phyloP scores from a whole-genome alignment of 148 eudicot species.

The Limonium bicolor region DNA sequence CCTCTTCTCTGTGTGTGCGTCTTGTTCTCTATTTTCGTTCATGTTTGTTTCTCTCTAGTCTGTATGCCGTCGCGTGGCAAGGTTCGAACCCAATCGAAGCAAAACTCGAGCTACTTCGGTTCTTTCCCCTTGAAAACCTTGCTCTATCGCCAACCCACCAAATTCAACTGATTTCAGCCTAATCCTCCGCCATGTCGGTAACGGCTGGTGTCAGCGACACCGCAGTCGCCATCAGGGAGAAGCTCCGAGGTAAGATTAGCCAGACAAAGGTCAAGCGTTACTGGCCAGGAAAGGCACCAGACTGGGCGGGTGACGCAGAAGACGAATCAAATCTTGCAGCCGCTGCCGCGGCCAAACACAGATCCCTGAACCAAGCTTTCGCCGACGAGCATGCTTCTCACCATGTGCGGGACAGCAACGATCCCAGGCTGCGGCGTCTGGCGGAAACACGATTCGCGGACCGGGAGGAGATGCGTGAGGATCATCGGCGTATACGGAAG shows the following conservation, averaged over 20 bases:
- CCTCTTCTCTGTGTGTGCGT: too few species aligned
- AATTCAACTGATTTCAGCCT: neutral
- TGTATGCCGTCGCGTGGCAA: too few species aligned
- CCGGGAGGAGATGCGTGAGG: slow-evolving; percentile 45
- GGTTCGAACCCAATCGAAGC: too few species aligned
- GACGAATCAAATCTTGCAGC: slow-evolving; percentile 51
- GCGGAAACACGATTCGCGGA: slow-evolving; percentile 33
- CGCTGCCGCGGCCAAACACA: slow-evolving; percentile 21
- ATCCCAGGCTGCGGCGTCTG: slow-evolving; percentile 62
- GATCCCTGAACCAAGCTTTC: slow-evolving; percentile 37
- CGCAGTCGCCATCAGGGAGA: slow-evolving; percentile 59
- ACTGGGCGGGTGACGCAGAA: slow-evolving; percentile 69
- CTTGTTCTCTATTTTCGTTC: too few species aligned
- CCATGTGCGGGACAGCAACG: slow-evolving; percentile 17
- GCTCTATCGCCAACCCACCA: too few species aligned
- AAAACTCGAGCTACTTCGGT: too few species aligned
- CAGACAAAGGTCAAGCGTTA: slow-evolving; percentile 84
- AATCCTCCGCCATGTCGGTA: slow-evolving; percentile 53
- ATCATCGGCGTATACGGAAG: slow-evolving; percentile 54
- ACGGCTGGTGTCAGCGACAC: slow-evolving; percentile 81
- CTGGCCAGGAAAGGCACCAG: slow-evolving; percentile 77
- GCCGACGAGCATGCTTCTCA: slow-evolving; percentile 19
- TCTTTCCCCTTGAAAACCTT: too few species aligned
- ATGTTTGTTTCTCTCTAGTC: too few species aligned
- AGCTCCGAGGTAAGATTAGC: slow-evolving; percentile 74